Conservation (phyloP, 2,329 filamentous ascomycete species). For the Geoglossum cookeanum region DNA sequence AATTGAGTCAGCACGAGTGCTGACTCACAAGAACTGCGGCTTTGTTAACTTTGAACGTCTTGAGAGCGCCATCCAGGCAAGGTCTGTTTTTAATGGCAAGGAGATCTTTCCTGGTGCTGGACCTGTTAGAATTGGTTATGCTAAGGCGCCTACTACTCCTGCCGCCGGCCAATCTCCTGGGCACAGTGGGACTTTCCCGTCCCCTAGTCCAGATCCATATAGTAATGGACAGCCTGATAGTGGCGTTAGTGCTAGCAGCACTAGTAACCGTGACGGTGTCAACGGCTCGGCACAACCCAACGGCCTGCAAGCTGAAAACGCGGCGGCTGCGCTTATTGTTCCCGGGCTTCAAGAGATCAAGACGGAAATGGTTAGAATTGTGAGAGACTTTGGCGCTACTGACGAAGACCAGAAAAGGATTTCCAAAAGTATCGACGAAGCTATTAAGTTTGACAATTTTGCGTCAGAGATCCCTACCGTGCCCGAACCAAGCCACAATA, state of each 20-base stretch:
- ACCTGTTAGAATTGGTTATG: constrained; percentile 88
- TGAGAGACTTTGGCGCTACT: constrained; percentile 69
- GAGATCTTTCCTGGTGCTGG: constrained; percentile 96
- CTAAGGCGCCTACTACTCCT: constrained; percentile 69
- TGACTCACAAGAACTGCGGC: constrained; percentile 97
- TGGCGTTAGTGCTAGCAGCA: constrained; percentile 16
- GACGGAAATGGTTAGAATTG: constrained; percentile 68
- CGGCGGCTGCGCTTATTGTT: constrained; percentile 39
- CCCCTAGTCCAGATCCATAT: constrained; percentile 78
- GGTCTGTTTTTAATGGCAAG: constrained; percentile 76
- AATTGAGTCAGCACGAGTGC: constrained; percentile 76
- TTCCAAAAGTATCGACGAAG: constrained; percentile 50
- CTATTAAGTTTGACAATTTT: constrained; percentile 56
- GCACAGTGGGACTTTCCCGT: constrained; percentile 70
- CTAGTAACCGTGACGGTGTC: constrained; percentile 14
- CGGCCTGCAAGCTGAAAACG: constrained; percentile 20
- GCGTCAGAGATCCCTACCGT: constrained; percentile 75
- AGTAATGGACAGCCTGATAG: constrained; percentile 34
- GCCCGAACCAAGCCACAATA: constrained; percentile 69
- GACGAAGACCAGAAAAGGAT: constrained; percentile 62
- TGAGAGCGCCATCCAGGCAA: constrained; percentile 80
- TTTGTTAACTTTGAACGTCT: constrained; percentile 94
- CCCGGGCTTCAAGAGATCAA: constrained; percentile 60
- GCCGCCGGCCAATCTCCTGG: constrained; percentile 66
- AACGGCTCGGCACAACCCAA: constrained; percentile 16